Percentiles rank a stretch among this genome's conserved stretches.
phyloP scores from a whole-genome alignment of 192 early-diverging fungal species.

The Jimgerdemannia flammicorona region DNA sequence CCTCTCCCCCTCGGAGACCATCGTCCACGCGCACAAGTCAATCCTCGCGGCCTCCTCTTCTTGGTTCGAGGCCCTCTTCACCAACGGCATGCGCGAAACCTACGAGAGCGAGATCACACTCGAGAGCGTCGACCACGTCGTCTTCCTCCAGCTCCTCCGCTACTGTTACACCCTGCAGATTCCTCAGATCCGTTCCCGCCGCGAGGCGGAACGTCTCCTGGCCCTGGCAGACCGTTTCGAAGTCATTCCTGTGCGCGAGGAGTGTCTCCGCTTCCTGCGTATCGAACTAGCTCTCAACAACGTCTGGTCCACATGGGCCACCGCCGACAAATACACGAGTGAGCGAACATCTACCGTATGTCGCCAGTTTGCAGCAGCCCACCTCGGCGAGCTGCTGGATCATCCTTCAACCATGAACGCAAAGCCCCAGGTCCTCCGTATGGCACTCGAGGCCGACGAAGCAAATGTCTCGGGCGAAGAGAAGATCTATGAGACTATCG shows the following conservation, averaged over 20 bases:
- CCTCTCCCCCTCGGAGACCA: slow-evolving; percentile 4
- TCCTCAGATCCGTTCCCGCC: slow-evolving; percentile 6
- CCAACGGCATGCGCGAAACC: slow-evolving; percentile 57
- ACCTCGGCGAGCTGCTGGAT: slow-evolving; percentile 15
- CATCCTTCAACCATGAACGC: slow-evolving; percentile 20
- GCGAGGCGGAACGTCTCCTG: slow-evolving; percentile 22
- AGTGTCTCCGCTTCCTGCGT: slow-evolving; percentile 23
- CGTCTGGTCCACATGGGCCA: slow-evolving; percentile 32
- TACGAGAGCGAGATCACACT: slow-evolving; percentile 18
- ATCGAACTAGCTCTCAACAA: slow-evolving; percentile 18
- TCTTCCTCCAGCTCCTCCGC: slow-evolving; percentile 13
- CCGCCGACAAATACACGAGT: slow-evolving; percentile 26
- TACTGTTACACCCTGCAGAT: slow-evolving; percentile 17
- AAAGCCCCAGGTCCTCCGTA: slow-evolving; percentile 18
- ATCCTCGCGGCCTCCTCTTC: slow-evolving; percentile 45
- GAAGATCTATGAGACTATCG: slow-evolving; percentile 21
- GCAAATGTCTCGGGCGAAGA: slow-evolving; percentile 23
- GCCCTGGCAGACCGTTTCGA: slow-evolving; percentile 28
- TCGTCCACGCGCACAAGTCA: slow-evolving; percentile 44
- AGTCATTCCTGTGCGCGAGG: slow-evolving; percentile 16
- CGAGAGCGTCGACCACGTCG: slow-evolving; percentile 12
- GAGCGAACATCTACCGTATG: slow-evolving; percentile 22
- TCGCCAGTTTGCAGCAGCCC: slow-evolving; percentile 16
- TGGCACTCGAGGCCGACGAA: slow-evolving; percentile 25
- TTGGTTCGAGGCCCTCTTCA: slow-evolving; percentile 52